These are phyloP conservation scores for Epichloe typhina DNA, from an alignment of 2,329 filamentous ascomycete genomes.

Conservation along the genomic window DNA sequence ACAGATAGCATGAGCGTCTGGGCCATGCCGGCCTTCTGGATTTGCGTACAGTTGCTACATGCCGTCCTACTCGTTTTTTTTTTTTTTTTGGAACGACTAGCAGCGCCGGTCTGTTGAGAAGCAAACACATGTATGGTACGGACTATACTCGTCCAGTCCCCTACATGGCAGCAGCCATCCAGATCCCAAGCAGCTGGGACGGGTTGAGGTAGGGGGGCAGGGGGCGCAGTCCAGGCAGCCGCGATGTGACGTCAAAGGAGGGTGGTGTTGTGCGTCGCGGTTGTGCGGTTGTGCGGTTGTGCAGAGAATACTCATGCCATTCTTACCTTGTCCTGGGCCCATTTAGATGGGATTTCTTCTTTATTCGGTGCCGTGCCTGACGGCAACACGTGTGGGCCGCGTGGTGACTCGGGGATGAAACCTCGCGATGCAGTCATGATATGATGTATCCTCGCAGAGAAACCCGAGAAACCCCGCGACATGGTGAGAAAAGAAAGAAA, in stretches of 20 bases:
- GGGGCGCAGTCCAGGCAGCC: background rate
- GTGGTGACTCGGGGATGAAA: background rate
- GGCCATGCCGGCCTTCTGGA: background rate
- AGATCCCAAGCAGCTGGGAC: background rate
- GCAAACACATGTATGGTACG: background rate
- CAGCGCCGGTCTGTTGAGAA: background rate
- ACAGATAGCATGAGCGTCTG: no score
- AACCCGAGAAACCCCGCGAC: background rate
- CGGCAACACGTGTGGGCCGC: no score
- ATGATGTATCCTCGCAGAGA: background rate
- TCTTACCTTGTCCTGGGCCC: no score
- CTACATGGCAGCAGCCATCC: no score
- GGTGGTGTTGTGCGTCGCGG: background rate
- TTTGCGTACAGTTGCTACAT: background rate
- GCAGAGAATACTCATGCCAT: background rate
- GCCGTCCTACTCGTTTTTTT: background rate
- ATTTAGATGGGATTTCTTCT: no score
- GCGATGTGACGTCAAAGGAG: conserved; percentile 2
- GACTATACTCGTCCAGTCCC: no score
- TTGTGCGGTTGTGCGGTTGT: background rate
- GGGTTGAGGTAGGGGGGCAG: background rate
- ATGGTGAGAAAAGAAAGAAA: background rate
- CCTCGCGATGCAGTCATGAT: background rate
- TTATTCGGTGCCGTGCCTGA: no score
- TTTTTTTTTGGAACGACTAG: background rate